Base-by-base conservation (phyloP, 2,329 filamentous ascomycete species). In the Ilyonectria destructans region DNA sequence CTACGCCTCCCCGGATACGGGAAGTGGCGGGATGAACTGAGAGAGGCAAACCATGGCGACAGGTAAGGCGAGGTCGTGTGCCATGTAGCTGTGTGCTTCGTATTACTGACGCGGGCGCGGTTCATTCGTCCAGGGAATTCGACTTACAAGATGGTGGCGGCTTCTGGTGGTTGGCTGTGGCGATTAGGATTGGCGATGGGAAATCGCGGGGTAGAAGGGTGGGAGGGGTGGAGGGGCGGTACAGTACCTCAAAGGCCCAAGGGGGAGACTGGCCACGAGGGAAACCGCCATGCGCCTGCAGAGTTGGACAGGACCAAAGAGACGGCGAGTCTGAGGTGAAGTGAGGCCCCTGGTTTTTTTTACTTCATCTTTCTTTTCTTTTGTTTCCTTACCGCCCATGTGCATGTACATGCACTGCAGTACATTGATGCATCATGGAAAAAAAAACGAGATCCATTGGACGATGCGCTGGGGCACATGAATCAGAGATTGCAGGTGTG, bases 191-290 rank as follows among this genome's bases (percentile, higher is more conserved):
- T 48, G 33, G 43, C 51, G 37, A 66, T 71, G 63, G 56, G 54
- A 71, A 69, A 75, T 76, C 74, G 71, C 64, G 72, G 74, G 74
- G 71, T 71, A 75, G 64, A 49, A 61, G 65, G 66, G 61, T 64
- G 62, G 65, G 65, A 64, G 51, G 65, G 59, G 45, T 40, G 60
- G 56, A 37, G 54, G 61, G 58, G 45, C 43, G 49, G 57, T 49
- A 59, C 48, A 19, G 55, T 58, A 46, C 49, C 49, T 49, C 46
- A 29, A 29, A 29, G 9, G 21, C 4, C 10, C 7, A 26, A 49
- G 49, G 62, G 57, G 57, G 56, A 58, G 66, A 62, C 45, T 59
- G 69, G 58, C 60, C 69, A 74, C 58, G 48, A 70, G 61, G 58
- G 66, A 60, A 67, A 57, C 35, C 58, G 19, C 49, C 55, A 45